phyloP scores from a whole-genome alignment of 805 yeast genomes.

The Cyberlindnera xishuangbannaensis region DNA sequence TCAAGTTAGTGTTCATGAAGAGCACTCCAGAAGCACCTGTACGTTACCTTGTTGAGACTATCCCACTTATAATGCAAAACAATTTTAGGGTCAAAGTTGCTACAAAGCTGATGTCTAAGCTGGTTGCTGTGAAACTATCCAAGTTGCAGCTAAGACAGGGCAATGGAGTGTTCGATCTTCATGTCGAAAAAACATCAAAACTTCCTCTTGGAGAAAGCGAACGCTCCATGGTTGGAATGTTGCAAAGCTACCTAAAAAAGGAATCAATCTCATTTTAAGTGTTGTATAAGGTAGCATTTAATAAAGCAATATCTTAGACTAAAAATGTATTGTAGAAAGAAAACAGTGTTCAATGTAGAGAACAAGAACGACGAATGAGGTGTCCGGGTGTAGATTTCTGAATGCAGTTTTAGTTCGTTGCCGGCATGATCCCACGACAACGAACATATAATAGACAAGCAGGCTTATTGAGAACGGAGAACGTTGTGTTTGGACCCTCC shows the following conservation, averaged over 20 bases:
- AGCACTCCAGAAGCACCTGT: conserved; percentile 25
- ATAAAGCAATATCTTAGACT: background rate
- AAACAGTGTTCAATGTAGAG: too few relatives aligned
- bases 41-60: conserved; percentile 37
- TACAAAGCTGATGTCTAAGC: conserved; percentile 45
- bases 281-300: background rate
- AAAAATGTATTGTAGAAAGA: too few relatives aligned
- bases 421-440: too few relatives aligned
- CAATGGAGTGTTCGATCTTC: conserved; percentile 14
- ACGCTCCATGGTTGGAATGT: conserved; percentile 8
- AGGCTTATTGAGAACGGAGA: too few relatives aligned
- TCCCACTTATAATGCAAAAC: conserved; percentile 36
- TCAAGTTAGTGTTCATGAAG: conserved; percentile 27
- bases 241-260: conserved; percentile 11
- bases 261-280: conserved; percentile 1
- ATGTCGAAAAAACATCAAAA: conserved; percentile 30
- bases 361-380: too few relatives aligned
- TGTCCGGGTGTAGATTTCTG: too few relatives aligned
- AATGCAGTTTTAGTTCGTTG: too few relatives aligned
- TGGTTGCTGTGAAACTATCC: conserved; percentile 29
- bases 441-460: too few relatives aligned
- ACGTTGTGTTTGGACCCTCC: too few relatives aligned
- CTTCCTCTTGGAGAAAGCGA: conserved; percentile 37
- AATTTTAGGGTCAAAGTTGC: conserved; percentile 42
- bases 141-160: conserved; percentile 12